Evolutionary conservation across 176 grass and related monocot genomes (phyloP).

Genomic region (Poa pratensis): DNA sequence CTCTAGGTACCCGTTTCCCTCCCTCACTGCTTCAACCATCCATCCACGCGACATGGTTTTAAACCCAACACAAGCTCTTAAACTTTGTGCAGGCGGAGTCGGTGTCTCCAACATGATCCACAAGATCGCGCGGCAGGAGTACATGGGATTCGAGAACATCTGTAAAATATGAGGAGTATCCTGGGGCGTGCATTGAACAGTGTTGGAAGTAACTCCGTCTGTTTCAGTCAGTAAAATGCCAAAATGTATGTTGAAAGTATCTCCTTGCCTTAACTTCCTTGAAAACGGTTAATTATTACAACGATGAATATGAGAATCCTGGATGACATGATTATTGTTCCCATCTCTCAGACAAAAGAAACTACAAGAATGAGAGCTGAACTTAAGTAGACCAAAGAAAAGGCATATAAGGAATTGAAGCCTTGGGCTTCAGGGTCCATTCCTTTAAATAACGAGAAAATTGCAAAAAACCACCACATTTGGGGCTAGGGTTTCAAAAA

Average conservation of each 20-base stretch:
- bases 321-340: background rate
- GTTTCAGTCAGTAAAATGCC: no score
- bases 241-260: no score
- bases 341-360: background rate
- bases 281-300: background rate
- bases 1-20: background rate
- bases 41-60: background rate
- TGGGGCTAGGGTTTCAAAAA: no score
- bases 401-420: no score
- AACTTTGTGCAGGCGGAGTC: conserved; percentile 53
- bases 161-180: conserved; percentile 40
- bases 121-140: conserved; percentile 52
- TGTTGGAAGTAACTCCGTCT: no score
- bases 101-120: conserved; percentile 59
- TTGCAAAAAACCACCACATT: no score
- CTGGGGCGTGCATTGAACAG: background rate
- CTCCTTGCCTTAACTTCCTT: no score
- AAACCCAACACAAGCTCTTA: background rate
- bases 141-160: conserved; percentile 79
- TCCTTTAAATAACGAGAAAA: no score
- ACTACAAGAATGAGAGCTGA: background rate
- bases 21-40: background rate
- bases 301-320: background rate
- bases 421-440: no score
- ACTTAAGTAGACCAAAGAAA: no score